Evolutionary conservation across 2,329 filamentous ascomycete species (phyloP).

Genomic region (Xylaria sp.): DNA sequence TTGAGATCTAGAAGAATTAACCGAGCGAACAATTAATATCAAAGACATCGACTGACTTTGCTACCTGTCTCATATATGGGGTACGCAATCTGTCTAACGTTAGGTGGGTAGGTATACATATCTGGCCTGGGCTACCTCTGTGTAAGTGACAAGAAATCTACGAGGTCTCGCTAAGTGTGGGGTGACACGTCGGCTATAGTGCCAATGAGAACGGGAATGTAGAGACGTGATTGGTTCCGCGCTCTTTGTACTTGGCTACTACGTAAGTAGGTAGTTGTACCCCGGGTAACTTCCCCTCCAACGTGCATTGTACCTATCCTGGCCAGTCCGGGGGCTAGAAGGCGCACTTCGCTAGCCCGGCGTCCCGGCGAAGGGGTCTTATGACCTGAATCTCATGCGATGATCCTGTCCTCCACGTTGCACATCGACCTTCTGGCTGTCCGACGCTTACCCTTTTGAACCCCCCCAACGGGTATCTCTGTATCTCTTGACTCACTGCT

Average conservation of each 20-base stretch:
- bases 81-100: neutral
- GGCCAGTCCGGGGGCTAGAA: neutral
- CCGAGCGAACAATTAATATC: neutral
- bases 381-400: constrained; percentile 47
- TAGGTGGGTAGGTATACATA: neutral
- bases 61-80: neutral
- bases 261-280: neutral
- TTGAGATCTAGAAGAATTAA: neutral
- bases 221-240: constrained; percentile 10
- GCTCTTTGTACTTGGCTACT: neutral
- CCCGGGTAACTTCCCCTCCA: neutral
- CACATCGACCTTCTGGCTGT: constrained; percentile 29
- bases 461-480: constrained; percentile 14
- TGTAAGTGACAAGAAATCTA: neutral
- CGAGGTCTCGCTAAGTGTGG: constrained; percentile 3
- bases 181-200: constrained; percentile 6
- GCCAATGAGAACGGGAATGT: neutral
- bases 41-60: neutral
- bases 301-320: constrained; percentile 2
- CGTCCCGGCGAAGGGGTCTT: constrained; percentile 39
- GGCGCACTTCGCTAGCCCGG: constrained; percentile 28
- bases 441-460: constrained; percentile 20
- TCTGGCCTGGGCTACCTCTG: neutral
- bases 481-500: constrained; percentile 26
- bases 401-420: constrained; percentile 44